Percentiles rank a stretch among this genome's conserved stretches.
Evolutionary conservation across 345 rosid genomes (phyloP).

Genomic region (Clarkia xantiana): DNA sequence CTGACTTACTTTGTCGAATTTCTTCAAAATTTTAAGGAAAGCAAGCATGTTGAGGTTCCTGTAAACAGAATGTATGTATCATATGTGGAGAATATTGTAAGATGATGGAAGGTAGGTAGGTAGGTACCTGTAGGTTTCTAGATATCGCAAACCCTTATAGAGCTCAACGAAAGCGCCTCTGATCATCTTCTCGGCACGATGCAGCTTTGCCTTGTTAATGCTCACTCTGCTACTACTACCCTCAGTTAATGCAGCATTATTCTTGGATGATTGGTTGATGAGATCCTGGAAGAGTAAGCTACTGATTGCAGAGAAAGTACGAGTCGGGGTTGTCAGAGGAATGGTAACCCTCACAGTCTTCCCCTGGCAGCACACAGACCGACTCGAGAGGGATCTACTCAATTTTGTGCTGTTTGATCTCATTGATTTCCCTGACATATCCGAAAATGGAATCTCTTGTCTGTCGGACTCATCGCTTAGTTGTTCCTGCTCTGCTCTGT

Average conservation of each 20-base stretch:
- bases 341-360: conserved; percentile 72
- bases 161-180: conserved; percentile 75
- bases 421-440: conserved; percentile 28
- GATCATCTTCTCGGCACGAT: conserved; percentile 85
- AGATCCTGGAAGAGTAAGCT: conserved; percentile 61
- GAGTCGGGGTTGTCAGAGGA: conserved; percentile 73
- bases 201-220: conserved; percentile 71
- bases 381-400: conserved; percentile 31
- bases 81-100: neutral
- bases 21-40: conserved; percentile 86
- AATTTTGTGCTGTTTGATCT: conserved; percentile 32
- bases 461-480: conserved; percentile 27
- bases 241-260: no score
- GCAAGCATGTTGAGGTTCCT: conserved; percentile 97
- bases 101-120: conserved; percentile 19
- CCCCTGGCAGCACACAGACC: conserved; percentile 53
- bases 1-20: conserved; percentile 76
- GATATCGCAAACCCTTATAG: conserved; percentile 76
- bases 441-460: conserved; percentile 20
- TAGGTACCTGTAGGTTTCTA: conserved; percentile 65
- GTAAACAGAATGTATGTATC: no score
- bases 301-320: conserved; percentile 72
- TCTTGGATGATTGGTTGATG: conserved; percentile 53
- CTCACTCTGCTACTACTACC: conserved; percentile 40
- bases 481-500: conserved; percentile 47